A percentile compares a stretch with the other conserved stretches of the same genome.
Conservation (phyloP, 805 yeast genomes). For the Tetrapisispora nanseiensis region DNA sequence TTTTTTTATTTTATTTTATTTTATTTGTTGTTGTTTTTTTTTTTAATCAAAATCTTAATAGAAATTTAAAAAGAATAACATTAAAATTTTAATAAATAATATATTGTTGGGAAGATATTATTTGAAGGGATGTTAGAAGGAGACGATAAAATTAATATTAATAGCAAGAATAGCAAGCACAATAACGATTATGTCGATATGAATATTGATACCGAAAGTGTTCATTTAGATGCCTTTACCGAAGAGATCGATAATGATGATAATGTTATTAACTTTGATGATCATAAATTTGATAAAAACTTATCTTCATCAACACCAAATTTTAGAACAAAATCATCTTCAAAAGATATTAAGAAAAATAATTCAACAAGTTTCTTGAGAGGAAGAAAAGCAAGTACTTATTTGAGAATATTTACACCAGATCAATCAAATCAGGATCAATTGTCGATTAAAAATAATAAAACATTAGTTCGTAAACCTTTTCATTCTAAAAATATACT, state of each 20-base stretch:
- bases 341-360: neutral
- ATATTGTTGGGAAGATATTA: too few relatives aligned
- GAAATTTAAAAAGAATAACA: neutral
- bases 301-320: neutral
- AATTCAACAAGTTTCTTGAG: conserved; percentile 13
- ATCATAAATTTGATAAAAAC: neutral
- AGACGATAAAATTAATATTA: neutral
- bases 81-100: neutral
- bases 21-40: too few relatives aligned
- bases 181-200: too few relatives aligned
- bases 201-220: neutral
- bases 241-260: neutral
- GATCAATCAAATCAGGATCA: conserved; percentile 16
- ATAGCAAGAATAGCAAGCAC: too few relatives aligned
- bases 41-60: too few relatives aligned
- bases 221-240: neutral
- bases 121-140: neutral
- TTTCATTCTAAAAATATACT: neutral
- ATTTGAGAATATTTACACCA: conserved; percentile 24
- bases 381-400: conserved; percentile 30
- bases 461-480: neutral
- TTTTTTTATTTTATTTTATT: too few relatives aligned
- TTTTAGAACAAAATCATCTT: neutral
- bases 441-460: neutral
- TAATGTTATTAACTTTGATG: neutral